Evolutionary conservation across 108 stramenopile genomes (phyloP).

Genomic region (Cyclotella distinguenda): DNA sequence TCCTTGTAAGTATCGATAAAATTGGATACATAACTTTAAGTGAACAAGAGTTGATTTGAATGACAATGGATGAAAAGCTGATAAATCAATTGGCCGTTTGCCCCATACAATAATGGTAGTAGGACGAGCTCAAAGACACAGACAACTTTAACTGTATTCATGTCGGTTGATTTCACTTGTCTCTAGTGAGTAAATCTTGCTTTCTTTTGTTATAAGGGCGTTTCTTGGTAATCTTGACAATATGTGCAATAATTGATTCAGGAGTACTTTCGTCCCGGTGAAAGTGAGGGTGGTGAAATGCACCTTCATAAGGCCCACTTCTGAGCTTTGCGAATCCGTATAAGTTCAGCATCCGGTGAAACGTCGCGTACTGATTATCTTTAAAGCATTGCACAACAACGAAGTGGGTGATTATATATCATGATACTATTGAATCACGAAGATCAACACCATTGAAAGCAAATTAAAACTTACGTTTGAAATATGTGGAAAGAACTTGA

Average conservation of each 20-base stretch:
- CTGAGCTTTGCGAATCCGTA: background rate
- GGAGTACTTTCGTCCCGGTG: background rate
- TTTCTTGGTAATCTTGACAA: background rate
- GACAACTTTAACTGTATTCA: no score
- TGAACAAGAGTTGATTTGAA: no score
- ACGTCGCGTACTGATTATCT: background rate
- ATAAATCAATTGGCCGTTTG: no score
- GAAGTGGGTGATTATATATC: background rate
- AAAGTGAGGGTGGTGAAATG: constrained; percentile 3
- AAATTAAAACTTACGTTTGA: constrained; percentile 2
- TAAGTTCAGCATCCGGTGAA: constrained; percentile 7
- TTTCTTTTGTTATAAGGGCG: background rate
- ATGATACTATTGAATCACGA: background rate
- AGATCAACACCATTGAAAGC: background rate
- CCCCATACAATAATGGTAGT: no score
- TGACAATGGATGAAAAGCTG: no score
- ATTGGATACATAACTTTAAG: no score
- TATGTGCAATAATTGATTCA: background rate
- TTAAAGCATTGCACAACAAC: background rate
- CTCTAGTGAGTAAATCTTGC: background rate
- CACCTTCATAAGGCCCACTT: constrained; percentile 3
- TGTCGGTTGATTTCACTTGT: no score
- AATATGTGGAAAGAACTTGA: background rate
- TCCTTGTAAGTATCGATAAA: no score
- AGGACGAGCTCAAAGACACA: no score